Percentiles rank a stretch among this genome's conserved stretches.
phyloP scores from a whole-genome alignment of 495 filamentous ascomycete genomes.

The Aspergillus ostianus region DNA sequence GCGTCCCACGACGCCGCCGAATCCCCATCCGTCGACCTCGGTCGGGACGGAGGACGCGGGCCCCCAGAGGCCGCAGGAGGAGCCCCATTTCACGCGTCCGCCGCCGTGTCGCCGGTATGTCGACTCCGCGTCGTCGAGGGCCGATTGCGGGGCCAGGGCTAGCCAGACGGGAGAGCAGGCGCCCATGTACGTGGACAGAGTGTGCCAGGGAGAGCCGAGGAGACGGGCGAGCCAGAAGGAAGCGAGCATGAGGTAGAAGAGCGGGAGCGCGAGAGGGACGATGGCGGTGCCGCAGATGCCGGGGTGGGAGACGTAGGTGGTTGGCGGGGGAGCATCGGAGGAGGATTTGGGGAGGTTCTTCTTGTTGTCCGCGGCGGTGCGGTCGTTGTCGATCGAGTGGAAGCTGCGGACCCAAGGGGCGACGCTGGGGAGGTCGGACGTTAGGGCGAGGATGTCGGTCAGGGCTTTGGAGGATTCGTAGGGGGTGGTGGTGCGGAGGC shows the following conservation, averaged over 20 bases:
- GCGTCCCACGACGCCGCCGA: conserved; percentile 63
- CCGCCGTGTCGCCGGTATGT: conserved; percentile 39
- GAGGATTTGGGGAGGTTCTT: background rate
- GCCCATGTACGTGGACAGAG: conserved; percentile 69
- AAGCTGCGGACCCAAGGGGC: conserved; percentile 54
- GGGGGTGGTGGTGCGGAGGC: conserved; percentile 53
- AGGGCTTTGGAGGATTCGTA: conserved; percentile 88
- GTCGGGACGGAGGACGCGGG: conserved; percentile 60
- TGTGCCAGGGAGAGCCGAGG: conserved; percentile 87
- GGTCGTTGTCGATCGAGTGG: conserved; percentile 35
- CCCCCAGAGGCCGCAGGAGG: conserved; percentile 58
- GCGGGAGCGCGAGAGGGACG: conserved; percentile 63
- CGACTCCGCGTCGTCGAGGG: conserved; percentile 60
- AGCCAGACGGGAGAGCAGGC: conserved; percentile 76
- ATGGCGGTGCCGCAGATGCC: conserved; percentile 82
- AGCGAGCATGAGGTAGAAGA: conserved; percentile 61
- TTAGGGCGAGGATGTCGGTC: conserved; percentile 78
- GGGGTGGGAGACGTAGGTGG: conserved; percentile 77
- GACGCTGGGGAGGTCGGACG: conserved; percentile 64
- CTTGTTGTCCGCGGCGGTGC: conserved; percentile 1
- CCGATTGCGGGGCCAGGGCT: conserved; percentile 63
- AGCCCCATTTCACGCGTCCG: conserved; percentile 84
- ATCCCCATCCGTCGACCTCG: conserved; percentile 84
- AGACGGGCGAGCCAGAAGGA: conserved; percentile 72
- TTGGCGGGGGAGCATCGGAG: conserved; percentile 39